phyloP scores from a whole-genome alignment of 345 rosid species.

The Dipteronia dyeriana region DNA sequence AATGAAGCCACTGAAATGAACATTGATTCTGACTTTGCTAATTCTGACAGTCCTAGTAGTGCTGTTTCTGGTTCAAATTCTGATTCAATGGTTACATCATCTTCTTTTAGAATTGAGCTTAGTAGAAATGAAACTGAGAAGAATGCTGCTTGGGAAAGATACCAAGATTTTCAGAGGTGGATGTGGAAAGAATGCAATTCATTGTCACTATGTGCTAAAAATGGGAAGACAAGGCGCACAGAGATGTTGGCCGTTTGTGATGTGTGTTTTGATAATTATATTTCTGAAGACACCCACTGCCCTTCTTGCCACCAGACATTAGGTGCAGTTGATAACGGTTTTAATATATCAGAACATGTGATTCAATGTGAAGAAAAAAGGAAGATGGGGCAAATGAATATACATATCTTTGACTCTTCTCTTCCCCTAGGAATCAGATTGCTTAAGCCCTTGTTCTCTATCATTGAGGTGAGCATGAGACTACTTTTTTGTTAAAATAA shows the following conservation, averaged over 20 bases:
- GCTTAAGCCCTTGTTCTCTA: conserved; percentile 63
- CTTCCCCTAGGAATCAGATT: conserved; percentile 74
- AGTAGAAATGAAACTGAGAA: conserved; percentile 73
- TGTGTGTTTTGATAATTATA: conserved; percentile 53
- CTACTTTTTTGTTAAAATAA: neutral
- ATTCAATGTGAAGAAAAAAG: conserved; percentile 46
- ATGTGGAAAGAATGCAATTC: conserved; percentile 71
- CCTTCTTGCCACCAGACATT: conserved; percentile 67
- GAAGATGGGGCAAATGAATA: conserved; percentile 34
- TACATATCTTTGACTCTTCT: conserved; percentile 39
- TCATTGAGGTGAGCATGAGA: conserved; percentile 63
- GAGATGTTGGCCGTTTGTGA: conserved; percentile 70
- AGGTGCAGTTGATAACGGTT: conserved; percentile 30
- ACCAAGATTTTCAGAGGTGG: conserved; percentile 82
- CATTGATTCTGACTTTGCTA: conserved; percentile 40
- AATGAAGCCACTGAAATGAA: conserved; percentile 46
- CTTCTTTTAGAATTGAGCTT: conserved; percentile 71
- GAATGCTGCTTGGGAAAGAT: conserved; percentile 63
- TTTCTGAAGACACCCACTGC: conserved; percentile 60
- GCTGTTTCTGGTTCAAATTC: conserved; percentile 53
- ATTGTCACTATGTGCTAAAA: conserved; percentile 49
- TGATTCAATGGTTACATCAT: conserved; percentile 48
- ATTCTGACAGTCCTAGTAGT: conserved; percentile 62
- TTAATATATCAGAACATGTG: conserved; percentile 39
- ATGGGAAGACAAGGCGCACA: conserved; percentile 55